Conservation (phyloP, 805 yeast species). For the Starmerella lactis-condensi region DNA sequence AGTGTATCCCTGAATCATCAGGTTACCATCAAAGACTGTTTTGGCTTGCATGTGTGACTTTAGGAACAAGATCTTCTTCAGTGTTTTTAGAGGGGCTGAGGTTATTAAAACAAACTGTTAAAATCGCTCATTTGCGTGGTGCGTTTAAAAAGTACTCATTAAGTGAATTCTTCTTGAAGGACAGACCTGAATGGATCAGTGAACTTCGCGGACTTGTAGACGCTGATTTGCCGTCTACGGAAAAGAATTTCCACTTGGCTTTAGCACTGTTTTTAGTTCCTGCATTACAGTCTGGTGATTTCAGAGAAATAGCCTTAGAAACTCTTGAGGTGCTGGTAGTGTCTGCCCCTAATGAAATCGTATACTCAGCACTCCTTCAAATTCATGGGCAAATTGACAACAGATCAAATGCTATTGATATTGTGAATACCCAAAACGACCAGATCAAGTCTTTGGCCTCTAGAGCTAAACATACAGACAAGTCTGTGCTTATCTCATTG, state of each 20-base stretch:
- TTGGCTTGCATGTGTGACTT: slow-evolving; percentile 6
- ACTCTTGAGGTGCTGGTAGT: slow-evolving; percentile 6
- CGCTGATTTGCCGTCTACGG: slow-evolving; percentile 2
- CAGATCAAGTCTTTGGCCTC: slow-evolving; percentile 4
- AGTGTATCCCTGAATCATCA: slow-evolving; percentile 8
- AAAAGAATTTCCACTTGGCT: slow-evolving; percentile 7
- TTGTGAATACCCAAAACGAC: slow-evolving; percentile 2
- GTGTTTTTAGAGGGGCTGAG: slow-evolving; percentile 1
- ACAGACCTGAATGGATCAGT: slow-evolving; percentile 1
- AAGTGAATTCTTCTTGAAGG: slow-evolving; percentile 3
- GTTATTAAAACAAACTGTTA: slow-evolving; percentile 3
- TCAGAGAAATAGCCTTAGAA: slow-evolving; percentile 2
- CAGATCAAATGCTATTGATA: slow-evolving; percentile 1
- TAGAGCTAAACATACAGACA: slow-evolving; percentile 1
- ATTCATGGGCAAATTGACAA: slow-evolving; percentile 5
- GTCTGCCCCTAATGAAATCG: slow-evolving; percentile 5
- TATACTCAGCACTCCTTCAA: slow-evolving; percentile 3
- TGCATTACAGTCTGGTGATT: slow-evolving; percentile 1
- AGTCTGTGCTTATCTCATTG: slow-evolving; percentile 2
- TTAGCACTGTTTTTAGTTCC: slow-evolving; percentile 3
- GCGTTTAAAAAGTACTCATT: slow-evolving; percentile 1
- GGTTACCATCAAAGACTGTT: slow-evolving; percentile 4
- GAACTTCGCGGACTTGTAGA: neutral
- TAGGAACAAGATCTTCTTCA: slow-evolving; percentile 4
- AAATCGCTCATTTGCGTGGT: slow-evolving; percentile 9